A percentile compares a stretch with the other conserved stretches of the same genome.
These are phyloP conservation scores for Mikania micrantha DNA, from an alignment of 129 eudicot genomes.

Conservation along the genomic window DNA sequence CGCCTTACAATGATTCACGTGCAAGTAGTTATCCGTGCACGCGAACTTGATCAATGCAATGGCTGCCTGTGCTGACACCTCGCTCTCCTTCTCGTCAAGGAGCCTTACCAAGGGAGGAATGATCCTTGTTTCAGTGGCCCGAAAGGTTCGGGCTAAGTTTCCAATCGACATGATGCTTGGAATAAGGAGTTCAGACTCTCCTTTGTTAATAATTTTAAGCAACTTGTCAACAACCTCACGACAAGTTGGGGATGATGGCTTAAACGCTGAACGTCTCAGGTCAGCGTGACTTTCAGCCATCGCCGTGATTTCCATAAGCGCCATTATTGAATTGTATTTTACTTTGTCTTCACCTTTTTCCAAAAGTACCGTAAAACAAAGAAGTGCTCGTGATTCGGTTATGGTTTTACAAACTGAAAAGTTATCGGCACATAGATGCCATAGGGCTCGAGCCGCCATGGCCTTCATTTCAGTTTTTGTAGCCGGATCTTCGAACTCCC, in stretches of 20 bases:
- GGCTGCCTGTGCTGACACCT: slow-evolving; percentile 46
- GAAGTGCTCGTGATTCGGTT: slow-evolving; percentile 62
- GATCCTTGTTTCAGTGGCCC: slow-evolving; percentile 59
- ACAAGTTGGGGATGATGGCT: slow-evolving; percentile 61
- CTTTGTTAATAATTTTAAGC: slow-evolving; percentile 40
- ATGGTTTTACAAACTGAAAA: slow-evolving; percentile 44
- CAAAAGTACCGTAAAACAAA: slow-evolving; percentile 56
- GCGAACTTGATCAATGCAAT: slow-evolving; percentile 51
- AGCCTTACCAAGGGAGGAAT: slow-evolving; percentile 50
- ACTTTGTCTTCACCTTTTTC: slow-evolving; percentile 61
- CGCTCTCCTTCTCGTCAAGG: slow-evolving; percentile 57
- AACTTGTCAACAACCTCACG: slow-evolving; percentile 61
- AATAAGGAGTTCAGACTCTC: slow-evolving; percentile 43
- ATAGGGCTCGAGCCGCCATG: slow-evolving; percentile 65
- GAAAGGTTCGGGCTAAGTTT: slow-evolving; percentile 55
- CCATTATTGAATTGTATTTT: slow-evolving; percentile 53
- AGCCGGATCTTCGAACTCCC: slow-evolving; percentile 55
- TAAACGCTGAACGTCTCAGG: slow-evolving; percentile 49
- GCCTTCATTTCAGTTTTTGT: slow-evolving; percentile 67
- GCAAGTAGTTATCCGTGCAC: slow-evolving; percentile 53
- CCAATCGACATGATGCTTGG: slow-evolving; percentile 54
- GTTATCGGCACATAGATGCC: slow-evolving; percentile 50
- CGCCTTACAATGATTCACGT: slow-evolving; percentile 48
- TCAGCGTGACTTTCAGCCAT: slow-evolving; percentile 51
- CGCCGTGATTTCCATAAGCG: slow-evolving; percentile 60